Base-by-base conservation (phyloP, 2,329 filamentous ascomycete genomes). In the Epichloe sp. region DNA sequence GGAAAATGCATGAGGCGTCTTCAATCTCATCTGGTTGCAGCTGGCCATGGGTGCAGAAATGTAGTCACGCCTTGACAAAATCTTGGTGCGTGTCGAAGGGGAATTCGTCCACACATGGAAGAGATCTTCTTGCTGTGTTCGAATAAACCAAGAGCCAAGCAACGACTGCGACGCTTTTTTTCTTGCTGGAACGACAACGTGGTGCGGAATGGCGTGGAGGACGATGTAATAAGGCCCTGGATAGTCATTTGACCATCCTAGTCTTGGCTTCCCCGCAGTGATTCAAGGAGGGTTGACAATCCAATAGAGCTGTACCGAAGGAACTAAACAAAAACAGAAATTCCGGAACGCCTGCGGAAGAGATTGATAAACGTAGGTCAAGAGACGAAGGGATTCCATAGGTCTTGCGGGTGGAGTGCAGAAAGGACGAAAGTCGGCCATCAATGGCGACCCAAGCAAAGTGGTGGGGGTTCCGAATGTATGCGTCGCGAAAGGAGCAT, bases 1-100 rank as follows among this genome's bases (percentile, higher is more conserved):
- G 31, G 43, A 55, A 54, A 57, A 57, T 62, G 60, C 60, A 60
- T 56, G 58, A 57, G 57, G 54, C 59, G 57, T 59, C 55, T 36
- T 44, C 48, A 31, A 44, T 49, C 34, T 17, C 21, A 44, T 44
- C 15, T 17, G 15, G 36, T 34, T 37, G 34, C 31, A 23, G 31
- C 41, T 26, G 26, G 47, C 41, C 48, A 44, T 49, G 37, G 34
- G 36, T 44, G 26, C 15, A 31, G 46, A 36, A 15, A 47, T 19
- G 36, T n/a, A 40, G 36, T 31, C 21, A 47, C 46, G 37, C 21
- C 19, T 31, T n/a, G 37, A 31, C 8, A 12, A 15, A 41, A 19
- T 31, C 5, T 34, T 17, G 46, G 23, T 47, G 46, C 21, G 35
- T 14, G 21, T 34, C 46, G 44, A 34, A 19, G 31, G 21, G 15